These are phyloP conservation scores for Juglanconis oblonga DNA, from an alignment of 2,329 filamentous ascomycete genomes.

Conservation along the genomic window DNA sequence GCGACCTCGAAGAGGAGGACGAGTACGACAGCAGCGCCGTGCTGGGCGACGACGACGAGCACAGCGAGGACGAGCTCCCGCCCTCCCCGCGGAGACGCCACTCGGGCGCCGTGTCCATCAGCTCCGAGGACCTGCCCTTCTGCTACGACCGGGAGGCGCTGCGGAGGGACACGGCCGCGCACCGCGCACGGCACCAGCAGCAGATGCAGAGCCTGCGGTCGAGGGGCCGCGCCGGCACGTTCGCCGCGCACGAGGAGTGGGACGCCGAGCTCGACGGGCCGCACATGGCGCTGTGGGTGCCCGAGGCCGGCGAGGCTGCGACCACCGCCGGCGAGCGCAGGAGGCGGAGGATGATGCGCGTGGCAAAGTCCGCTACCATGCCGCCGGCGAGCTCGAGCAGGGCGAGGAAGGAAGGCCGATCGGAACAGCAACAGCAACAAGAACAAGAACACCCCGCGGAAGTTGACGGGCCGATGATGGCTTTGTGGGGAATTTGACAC, in stretches of 20 bases:
- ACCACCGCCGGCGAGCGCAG: not conserved
- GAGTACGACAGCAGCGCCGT: constrained; percentile 14
- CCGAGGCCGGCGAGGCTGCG: not conserved
- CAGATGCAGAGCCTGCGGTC: not conserved
- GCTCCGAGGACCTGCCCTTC: constrained; percentile 17
- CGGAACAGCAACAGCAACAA: not conserved
- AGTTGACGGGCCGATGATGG: constrained; percentile 17
- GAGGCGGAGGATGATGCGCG: not conserved
- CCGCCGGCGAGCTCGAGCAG: not conserved
- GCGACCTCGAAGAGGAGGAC: constrained; percentile 2
- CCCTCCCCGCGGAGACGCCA: constrained; percentile 16
- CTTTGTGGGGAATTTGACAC: constrained; percentile 10
- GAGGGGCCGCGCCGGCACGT: constrained; percentile 2
- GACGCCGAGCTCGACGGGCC: constrained; percentile 16
- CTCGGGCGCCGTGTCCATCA: constrained; percentile 19
- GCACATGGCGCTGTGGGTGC: constrained; percentile 14
- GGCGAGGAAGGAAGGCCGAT: not conserved
- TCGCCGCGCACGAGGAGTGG: constrained; percentile 15
- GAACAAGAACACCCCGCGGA: not conserved
- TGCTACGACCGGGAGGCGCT: constrained; percentile 18
- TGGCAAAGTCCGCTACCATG: not conserved
- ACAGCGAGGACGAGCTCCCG: constrained; percentile 18
- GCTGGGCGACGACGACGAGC: constrained; percentile 16
- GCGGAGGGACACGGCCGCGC: constrained; percentile 13
- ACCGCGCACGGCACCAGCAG: constrained; percentile 13